Evolutionary conservation across 495 filamentous ascomycete genomes (phyloP), one percentile per base, ranked within the genome.

Genomic region (Neurospora sublineolata): DNA sequence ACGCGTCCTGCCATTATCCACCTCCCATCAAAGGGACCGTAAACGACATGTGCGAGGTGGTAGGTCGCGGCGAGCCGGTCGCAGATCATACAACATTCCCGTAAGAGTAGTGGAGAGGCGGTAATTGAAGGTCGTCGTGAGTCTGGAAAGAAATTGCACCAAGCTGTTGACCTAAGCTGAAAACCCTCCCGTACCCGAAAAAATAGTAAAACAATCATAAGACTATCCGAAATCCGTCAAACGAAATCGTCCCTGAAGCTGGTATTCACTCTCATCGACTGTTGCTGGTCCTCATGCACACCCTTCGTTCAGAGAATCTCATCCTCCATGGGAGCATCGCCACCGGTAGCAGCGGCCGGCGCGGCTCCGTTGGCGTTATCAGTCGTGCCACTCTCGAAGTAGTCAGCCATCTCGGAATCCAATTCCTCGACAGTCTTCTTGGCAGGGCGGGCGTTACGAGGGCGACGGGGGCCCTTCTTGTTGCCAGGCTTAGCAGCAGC

Each of bases 341-440:
- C 77, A 18, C 74, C 75, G 27, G 67, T 72, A 27, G 76, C 74
- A 27, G 77, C 72, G 37, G 77, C 72, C 8, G 79, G 75, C 14
- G 82, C 85, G 68, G 84, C 84, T 67, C 81, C 82, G 74, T 81
- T 83, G 68, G 80, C 77, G 68, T 75, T 78, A 3, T 83, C 84
- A 67, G 76, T 77, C 41, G 70, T 73, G 67, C 46, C 40, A 39
- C 30, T 20, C 27, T 83, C 87, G 75, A 94, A 97, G 82, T 97
- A 97, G 76, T 97, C 94, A 8, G 87, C 87, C 94, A 97, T 97
- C 76, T 97, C 94, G 9, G 91, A 92, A 79, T 97, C 94, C 12
- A 97, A 86, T 83, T 97, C 93, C 79, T 97, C 94, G 3, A 89
- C 87, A 12, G 92, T 94, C 89, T 97, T 97, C 89, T 96, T 97